Percentiles rank a stretch among this genome's conserved stretches.
Conservation (phyloP, 2,329 filamentous ascomycete genomes). For the Ophiostoma pallidulum region DNA sequence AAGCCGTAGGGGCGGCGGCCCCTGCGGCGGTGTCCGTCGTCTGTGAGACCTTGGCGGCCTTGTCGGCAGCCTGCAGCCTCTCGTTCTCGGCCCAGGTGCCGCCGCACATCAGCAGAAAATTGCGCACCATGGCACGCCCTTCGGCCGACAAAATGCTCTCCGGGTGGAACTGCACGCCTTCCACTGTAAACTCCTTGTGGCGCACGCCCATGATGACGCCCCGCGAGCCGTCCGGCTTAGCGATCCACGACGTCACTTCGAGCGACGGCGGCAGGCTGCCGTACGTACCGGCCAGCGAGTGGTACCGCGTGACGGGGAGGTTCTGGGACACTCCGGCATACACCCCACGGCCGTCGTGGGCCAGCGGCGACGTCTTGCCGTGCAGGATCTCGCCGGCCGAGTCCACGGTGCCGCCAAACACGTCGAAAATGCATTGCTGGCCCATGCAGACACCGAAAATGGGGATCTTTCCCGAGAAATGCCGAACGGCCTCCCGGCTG, state of each 20-base stretch:
- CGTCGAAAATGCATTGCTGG: slow-evolving; percentile 94
- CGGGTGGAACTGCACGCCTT: slow-evolving; percentile 95
- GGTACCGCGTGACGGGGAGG: slow-evolving; percentile 86
- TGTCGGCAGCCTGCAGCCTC: slow-evolving; percentile 35
- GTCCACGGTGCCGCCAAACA: slow-evolving; percentile 83
- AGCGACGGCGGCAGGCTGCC: slow-evolving; percentile 76
- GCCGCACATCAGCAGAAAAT: slow-evolving; percentile 79
- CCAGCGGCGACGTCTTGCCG: slow-evolving; percentile 87
- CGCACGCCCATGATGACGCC: slow-evolving; percentile 95
- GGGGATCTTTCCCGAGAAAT: slow-evolving; percentile 91
- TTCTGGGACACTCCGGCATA: slow-evolving; percentile 72
- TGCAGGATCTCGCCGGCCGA: slow-evolving; percentile 95
- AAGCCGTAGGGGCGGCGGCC: slow-evolving; percentile 15
- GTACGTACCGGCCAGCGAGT: slow-evolving; percentile 89
- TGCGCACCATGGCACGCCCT: slow-evolving; percentile 81
- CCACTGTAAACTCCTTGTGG: slow-evolving; percentile 83
- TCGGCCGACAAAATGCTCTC: slow-evolving; percentile 92
- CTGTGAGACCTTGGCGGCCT: too few species aligned
- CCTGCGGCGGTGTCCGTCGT: slow-evolving; percentile 15
- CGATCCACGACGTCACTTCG: slow-evolving; percentile 85
- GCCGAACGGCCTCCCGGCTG: slow-evolving; percentile 79
- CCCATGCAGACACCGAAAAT: slow-evolving; percentile 99
- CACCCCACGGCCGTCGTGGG: slow-evolving; percentile 85
- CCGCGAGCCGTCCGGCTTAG: slow-evolving; percentile 63
- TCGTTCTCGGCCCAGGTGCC: slow-evolving; percentile 87